Evolutionary conservation across 2,329 filamentous ascomycete genomes (phyloP).

Genomic region (Penicillium fuscoglaucum): DNA sequence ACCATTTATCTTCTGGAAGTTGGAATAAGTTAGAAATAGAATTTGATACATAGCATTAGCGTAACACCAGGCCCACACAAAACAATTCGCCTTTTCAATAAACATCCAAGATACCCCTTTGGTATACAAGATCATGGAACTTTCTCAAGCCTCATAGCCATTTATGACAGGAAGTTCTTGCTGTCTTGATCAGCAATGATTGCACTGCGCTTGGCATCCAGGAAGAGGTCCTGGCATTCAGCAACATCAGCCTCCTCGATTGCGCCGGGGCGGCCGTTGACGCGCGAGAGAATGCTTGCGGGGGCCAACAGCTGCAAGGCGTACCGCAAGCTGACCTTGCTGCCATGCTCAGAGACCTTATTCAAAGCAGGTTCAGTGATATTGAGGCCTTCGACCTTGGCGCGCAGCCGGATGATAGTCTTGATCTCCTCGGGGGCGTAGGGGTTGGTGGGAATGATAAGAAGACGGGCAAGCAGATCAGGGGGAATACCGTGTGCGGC

Average conservation of each 20-base stretch:
- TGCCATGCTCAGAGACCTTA: conserved; percentile 82
- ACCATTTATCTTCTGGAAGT: background rate
- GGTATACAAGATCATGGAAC: conserved; percentile 28
- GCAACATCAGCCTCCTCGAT: conserved; percentile 76
- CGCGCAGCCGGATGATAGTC: conserved; percentile 81
- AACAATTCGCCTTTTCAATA: conserved; percentile 29
- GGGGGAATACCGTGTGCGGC: conserved; percentile 92
- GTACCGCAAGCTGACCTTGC: conserved; percentile 86
- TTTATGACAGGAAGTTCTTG: conserved; percentile 58
- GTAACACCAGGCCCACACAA: conserved; percentile 23
- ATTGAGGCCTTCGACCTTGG: conserved; percentile 75
- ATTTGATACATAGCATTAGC: conserved; percentile 28
- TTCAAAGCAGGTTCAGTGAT: conserved; percentile 81
- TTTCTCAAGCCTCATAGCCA: conserved; percentile 21
- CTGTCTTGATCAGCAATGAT: conserved; percentile 66
- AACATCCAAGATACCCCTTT: conserved; percentile 23
- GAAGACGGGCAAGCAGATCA: conserved; percentile 87
- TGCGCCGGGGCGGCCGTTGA: conserved; percentile 69
- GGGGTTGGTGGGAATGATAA: conserved; percentile 92
- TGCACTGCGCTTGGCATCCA: conserved; percentile 78
- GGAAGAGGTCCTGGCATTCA: conserved; percentile 81
- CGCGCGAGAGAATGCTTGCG: conserved; percentile 84
- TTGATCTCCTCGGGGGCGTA: conserved; percentile 90
- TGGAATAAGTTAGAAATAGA: background rate
- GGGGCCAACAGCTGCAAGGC: conserved; percentile 89